phyloP scores from a whole-genome alignment of 2,329 filamentous ascomycete species.

The Albifimbria verrucaria region DNA sequence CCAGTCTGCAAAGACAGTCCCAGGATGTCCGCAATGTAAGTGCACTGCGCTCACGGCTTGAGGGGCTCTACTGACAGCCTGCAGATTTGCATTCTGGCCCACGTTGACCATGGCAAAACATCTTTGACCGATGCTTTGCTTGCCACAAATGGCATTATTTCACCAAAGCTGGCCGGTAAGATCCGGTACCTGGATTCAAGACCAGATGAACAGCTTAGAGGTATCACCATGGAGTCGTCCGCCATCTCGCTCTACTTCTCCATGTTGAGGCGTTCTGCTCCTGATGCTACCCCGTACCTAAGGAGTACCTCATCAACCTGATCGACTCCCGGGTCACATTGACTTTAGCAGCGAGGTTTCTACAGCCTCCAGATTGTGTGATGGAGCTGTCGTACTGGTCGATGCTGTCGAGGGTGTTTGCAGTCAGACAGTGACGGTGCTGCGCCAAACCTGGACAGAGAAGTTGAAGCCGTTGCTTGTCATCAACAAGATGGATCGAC shows the following conservation, averaged over 20 bases:
- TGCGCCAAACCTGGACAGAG: slow-evolving; percentile 93
- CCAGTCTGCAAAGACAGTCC: slow-evolving; percentile 81
- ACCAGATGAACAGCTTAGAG: slow-evolving; percentile 90
- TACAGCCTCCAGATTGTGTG: slow-evolving; percentile 88
- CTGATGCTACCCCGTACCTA: slow-evolving; percentile 65
- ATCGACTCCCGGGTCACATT: slow-evolving; percentile 99
- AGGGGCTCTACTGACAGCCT: slow-evolving; percentile 7
- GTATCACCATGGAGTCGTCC: slow-evolving; percentile 99
- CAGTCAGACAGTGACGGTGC: slow-evolving; percentile 95
- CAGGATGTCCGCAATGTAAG: slow-evolving; percentile 89
- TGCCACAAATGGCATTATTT: slow-evolving; percentile 99
- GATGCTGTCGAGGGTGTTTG: slow-evolving; percentile 98
- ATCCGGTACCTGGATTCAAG: slow-evolving; percentile 96
- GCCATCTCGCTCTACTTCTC: slow-evolving; percentile 97
- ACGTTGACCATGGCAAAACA: slow-evolving; percentile 98
- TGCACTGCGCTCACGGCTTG: slow-evolving; percentile 11
- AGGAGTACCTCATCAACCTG: slow-evolving; percentile 93
- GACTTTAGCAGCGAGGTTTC: slow-evolving; percentile 99
- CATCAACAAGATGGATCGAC: slow-evolving; percentile 96
- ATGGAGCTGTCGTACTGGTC: slow-evolving; percentile 90
- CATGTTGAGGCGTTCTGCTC: slow-evolving; percentile 71
- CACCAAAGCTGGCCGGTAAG: slow-evolving; percentile 93
- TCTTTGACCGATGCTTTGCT: slow-evolving; percentile 94
- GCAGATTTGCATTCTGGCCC: slow-evolving; percentile 90
- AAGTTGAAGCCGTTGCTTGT: slow-evolving; percentile 92